Evolutionary conservation across 306 rosid species (phyloP).

Genomic region (cucumber (Cucumis sativus)): Cucumber_9930_V3 NC_026661.2:16160501-16161000

Average conservation of each 20-base stretch:
- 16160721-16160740: constrained; percentile 56
- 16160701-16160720: constrained; percentile 44
- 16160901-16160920: too few species aligned
- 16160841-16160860: not conserved
- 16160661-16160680: constrained; percentile 18
- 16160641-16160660: constrained; percentile 11
- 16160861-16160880: constrained; percentile 2
- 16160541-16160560: constrained; percentile 35
- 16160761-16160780: constrained; percentile 35
- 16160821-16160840: constrained; percentile 14
- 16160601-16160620: constrained; percentile 39
- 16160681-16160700: constrained; percentile 20
- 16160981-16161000: too few species aligned
- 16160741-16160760: constrained; percentile 33
- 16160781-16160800: constrained; percentile 26
- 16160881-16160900: too few species aligned
- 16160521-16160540: constrained; percentile 42
- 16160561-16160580: constrained; percentile 33
- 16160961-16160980: too few species aligned
- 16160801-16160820: constrained; percentile 58
- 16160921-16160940: too few species aligned
- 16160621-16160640: constrained; percentile 25
- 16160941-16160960: too few species aligned
- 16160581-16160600: constrained; percentile 51
- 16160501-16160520: constrained; percentile 56